Percentiles rank a stretch among this genome's conserved stretches.
phyloP scores from a whole-genome alignment of 2,329 filamentous ascomycete species.

The Exophiala aquamarina region DNA sequence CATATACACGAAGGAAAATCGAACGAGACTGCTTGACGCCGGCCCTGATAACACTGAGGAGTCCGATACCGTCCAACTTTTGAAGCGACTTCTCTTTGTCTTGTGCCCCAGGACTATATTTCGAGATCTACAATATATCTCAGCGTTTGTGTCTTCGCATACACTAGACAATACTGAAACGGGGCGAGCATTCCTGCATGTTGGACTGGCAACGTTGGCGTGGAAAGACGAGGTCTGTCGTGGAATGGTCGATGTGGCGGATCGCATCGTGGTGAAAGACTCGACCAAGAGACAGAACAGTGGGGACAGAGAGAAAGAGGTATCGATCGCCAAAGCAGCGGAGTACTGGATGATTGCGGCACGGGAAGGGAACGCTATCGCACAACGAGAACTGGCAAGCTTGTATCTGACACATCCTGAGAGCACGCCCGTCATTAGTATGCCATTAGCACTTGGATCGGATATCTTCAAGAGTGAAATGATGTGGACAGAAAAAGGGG shows the following conservation, averaged over 20 bases:
- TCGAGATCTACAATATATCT: slow-evolving; percentile 73
- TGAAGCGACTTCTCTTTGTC: slow-evolving; percentile 66
- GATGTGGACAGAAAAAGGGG: slow-evolving; percentile 59
- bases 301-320: slow-evolving; percentile 49
- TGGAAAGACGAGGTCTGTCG: slow-evolving; percentile 85
- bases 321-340: slow-evolving; percentile 77
- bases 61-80: slow-evolving; percentile 51
- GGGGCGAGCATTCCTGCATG: slow-evolving; percentile 84
- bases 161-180: slow-evolving; percentile 59
- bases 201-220: slow-evolving; percentile 80
- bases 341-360: slow-evolving; percentile 91
- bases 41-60: slow-evolving; percentile 8
- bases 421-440: slow-evolving; percentile 72
- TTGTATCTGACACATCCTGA: slow-evolving; percentile 93
- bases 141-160: slow-evolving; percentile 59
- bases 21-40: slow-evolving; percentile 16
- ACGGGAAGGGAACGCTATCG: slow-evolving; percentile 83
- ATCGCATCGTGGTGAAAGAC: slow-evolving; percentile 64
- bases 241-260: slow-evolving; percentile 76
- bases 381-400: slow-evolving; percentile 88
- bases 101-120: slow-evolving; percentile 79
- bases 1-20: slow-evolving; percentile 8
- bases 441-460: slow-evolving; percentile 78
- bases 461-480: slow-evolving; percentile 90
- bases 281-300: slow-evolving; percentile 35